Conservation (phyloP, 2,329 filamentous ascomycete species). For the Cercospora canescens region DNA sequence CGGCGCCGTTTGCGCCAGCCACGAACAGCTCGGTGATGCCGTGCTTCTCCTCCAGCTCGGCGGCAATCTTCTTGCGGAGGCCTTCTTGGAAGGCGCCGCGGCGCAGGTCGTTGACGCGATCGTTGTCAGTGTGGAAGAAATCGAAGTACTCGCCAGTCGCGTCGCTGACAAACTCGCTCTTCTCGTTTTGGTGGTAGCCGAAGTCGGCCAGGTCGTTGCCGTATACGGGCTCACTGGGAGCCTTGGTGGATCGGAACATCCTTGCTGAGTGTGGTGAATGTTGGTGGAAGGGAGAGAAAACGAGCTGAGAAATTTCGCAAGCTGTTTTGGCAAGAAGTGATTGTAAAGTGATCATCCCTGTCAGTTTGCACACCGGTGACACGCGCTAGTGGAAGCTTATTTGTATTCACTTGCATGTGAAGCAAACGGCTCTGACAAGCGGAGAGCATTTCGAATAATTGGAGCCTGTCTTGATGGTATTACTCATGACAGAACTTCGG, state of each 20-base stretch:
- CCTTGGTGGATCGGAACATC: conserved; percentile 73
- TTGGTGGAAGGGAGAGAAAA: not conserved
- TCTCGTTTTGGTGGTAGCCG: conserved; percentile 55
- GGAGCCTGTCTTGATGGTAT: not conserved
- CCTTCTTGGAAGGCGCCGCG: conserved; percentile 62
- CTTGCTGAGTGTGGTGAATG: not conserved
- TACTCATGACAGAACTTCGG: not conserved
- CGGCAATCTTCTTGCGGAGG: conserved; percentile 29
- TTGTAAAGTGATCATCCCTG: not conserved
- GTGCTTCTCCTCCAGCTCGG: conserved; percentile 16
- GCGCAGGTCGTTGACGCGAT: conserved; percentile 75
- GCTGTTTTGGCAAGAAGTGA: not conserved
- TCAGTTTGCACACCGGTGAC: not conserved
- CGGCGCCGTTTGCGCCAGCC: conserved; percentile 12
- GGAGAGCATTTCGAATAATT: too few species aligned
- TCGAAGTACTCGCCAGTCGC: conserved; percentile 68
- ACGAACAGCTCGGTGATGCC: conserved; percentile 32
- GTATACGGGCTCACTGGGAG: conserved; percentile 71
- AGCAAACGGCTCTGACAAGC: not conserved
- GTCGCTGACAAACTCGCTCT: conserved; percentile 25
- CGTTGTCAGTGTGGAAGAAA: conserved; percentile 71
- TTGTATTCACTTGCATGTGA: conserved; percentile 5
- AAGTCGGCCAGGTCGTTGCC: conserved; percentile 66
- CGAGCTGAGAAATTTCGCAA: not conserved
- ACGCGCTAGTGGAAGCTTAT: not conserved